Conservation (phyloP, 768 basidiomycete genomes). For the Mrakia frigida region DNA sequence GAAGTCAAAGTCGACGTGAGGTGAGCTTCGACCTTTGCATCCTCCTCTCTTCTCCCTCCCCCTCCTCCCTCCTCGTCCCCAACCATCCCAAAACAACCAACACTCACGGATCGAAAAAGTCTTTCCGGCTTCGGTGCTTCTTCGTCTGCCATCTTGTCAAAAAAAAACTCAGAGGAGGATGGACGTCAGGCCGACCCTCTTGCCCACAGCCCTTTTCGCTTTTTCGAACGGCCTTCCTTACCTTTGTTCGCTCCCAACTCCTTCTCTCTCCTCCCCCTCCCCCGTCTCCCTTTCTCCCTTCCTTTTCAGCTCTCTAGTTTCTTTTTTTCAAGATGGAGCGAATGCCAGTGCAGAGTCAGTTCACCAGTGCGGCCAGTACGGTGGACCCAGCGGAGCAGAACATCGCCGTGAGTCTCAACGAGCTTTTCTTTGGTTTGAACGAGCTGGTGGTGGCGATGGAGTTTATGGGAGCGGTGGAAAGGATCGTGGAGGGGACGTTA, state of each 20-base stretch:
- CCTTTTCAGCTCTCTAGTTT: constrained; percentile 8
- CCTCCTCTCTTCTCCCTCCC: neutral
- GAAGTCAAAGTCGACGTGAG: no score
- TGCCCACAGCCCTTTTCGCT: neutral
- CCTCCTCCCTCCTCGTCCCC: neutral
- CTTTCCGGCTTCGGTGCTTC: neutral
- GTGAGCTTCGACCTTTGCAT: no score
- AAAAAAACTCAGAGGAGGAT: neutral
- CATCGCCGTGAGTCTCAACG: constrained; percentile 71
- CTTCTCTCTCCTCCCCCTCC: neutral
- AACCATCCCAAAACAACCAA: neutral
- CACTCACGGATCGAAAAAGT: neutral
- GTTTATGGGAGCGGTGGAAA: neutral
- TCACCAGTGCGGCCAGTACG: constrained; percentile 28
- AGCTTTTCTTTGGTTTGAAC: neutral
- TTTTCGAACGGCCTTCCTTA: neutral
- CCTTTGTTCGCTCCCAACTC: no score
- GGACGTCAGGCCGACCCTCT: neutral
- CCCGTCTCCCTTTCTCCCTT: constrained; percentile 28
- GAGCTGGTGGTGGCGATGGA: neutral
- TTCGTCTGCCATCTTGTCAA: neutral
- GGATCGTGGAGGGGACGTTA: neutral
- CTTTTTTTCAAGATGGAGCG: constrained; percentile 28
- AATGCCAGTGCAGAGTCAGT: constrained; percentile 30
- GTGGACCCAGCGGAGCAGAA: constrained; percentile 70